Evolutionary conservation across 75 land plant genomes (phyloP), one percentile per base, ranked within the genome.

Genomic region (Picea sitchensis): DNA sequence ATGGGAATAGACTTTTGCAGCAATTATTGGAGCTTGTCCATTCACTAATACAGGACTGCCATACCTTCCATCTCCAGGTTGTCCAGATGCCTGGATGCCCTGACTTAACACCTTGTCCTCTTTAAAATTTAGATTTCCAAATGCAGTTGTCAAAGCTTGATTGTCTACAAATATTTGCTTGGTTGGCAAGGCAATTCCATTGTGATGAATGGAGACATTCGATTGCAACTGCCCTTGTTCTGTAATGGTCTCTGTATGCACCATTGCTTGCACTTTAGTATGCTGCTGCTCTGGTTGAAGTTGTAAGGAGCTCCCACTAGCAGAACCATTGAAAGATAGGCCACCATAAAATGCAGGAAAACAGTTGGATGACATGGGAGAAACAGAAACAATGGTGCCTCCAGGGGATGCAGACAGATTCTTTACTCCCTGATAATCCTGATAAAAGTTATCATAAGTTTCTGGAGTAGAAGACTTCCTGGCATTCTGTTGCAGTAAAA

Each of bases 101-200:
- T 76, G 56, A 54, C 60, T 56, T 41, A 47, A 32, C 14, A 51
- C 17, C 21, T 32, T 69, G 18, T 65, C 74, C 23, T 73, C 82
- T 38, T 18, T 76, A 7, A 83, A 80, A 59, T 78, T 84, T 9
- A 87, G n/a, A 23, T 81, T 65, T 38, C 61, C 75, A 68, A 87
- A 84, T 51, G 83, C 83, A 78, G 78, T 76, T 78, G 83, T 76
- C 86, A 84, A 79, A 71, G 80, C 65, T 36, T 82, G 83, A 32
- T 79, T 81, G 76, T 76, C 78, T 20, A 72, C 47, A 1, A 77
- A 76, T 18, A 58, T 30, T 51, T 51, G 61, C 77, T 76, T 51
- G 61, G 61, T 32, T 15, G 61, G 77, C 30, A 76, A 31, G 32
- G 36, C n/a, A 41, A 60, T 32, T 2, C 69, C 79, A 36, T 77